Conservation (phyloP, 1,284 basidiomycete genomes). For the Heterobasidion annosum region DNA sequence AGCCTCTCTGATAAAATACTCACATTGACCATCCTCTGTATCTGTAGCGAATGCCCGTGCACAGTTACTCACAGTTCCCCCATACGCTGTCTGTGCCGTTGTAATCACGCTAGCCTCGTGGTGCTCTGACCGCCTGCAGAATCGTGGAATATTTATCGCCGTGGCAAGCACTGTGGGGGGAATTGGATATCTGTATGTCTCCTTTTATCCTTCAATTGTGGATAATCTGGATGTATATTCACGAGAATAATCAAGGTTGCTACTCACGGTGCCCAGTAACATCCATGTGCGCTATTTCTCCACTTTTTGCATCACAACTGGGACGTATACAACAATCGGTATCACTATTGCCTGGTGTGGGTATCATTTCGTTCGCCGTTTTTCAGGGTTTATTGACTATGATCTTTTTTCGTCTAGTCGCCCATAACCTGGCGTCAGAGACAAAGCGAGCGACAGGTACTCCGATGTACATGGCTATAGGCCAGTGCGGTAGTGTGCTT, state of each 20-base stretch:
- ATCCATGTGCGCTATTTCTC: slow-evolving; percentile 56
- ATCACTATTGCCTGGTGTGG: slow-evolving; percentile 67
- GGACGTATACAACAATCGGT: slow-evolving; percentile 62
- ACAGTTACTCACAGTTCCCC: slow-evolving; percentile 73
- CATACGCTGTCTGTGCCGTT: slow-evolving; percentile 66
- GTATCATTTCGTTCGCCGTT: slow-evolving; percentile 15
- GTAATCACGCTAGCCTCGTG: slow-evolving; percentile 58
- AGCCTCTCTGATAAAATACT: not conserved
- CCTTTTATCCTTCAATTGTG: not conserved
- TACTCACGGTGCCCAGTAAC: slow-evolving; percentile 36
- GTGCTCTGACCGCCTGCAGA: slow-evolving; percentile 65
- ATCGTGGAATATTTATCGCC: slow-evolving; percentile 54
- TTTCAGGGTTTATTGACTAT: not conserved
- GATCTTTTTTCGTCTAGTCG: slow-evolving; percentile 28
- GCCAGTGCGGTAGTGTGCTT: slow-evolving; percentile 63
- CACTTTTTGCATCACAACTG: slow-evolving; percentile 59
- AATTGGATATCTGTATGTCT: slow-evolving; percentile 56
- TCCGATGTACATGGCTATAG: slow-evolving; percentile 69
- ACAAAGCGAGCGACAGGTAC: slow-evolving; percentile 70
- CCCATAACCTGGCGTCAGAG: slow-evolving; percentile 71
- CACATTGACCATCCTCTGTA: not conserved
- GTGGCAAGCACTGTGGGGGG: slow-evolving; percentile 40
- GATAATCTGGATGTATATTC: not conserved
- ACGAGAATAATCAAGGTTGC: slow-evolving; percentile 26
- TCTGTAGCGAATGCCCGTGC: slow-evolving; percentile 39